Evolutionary conservation across 768 basidiomycete species (phyloP).

Genomic region (Strobilomyces dryophilus): DNA sequence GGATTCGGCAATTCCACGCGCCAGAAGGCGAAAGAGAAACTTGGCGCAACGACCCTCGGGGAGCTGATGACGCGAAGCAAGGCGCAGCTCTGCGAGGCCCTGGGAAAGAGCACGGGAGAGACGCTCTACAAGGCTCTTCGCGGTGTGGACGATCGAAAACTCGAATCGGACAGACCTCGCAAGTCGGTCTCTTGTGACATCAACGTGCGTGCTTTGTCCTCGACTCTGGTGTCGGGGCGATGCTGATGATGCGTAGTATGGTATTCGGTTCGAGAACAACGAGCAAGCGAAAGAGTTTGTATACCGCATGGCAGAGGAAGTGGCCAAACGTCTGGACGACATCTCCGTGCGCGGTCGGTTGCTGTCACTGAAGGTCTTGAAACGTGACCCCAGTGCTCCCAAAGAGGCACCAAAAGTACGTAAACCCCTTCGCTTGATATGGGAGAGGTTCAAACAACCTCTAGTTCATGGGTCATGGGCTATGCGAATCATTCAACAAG

Average conservation of each 20-base stretch:
- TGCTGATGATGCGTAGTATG: conserved; percentile 57
- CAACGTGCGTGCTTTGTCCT: conserved; percentile 57
- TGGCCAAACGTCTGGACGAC: conserved; percentile 64
- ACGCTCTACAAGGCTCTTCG: conserved; percentile 79
- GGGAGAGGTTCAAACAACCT: neutral
- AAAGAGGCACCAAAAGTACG: conserved; percentile 85
- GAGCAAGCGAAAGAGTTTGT: conserved; percentile 81
- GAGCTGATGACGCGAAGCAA: conserved; percentile 65
- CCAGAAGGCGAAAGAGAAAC: conserved; percentile 77
- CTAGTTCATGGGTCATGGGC: conserved; percentile 90
- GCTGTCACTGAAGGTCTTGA: conserved; percentile 86
- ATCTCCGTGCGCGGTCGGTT: conserved; percentile 67
- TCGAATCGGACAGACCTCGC: conserved; percentile 82
- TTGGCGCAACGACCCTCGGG: conserved; percentile 66
- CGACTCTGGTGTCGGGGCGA: neutral
- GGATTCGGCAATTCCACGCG: conserved; percentile 79
- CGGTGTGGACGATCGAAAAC: conserved; percentile 74
- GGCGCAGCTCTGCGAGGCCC: conserved; percentile 56
- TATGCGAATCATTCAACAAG: conserved; percentile 78
- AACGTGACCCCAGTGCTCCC: conserved; percentile 79
- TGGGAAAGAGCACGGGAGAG: conserved; percentile 82
- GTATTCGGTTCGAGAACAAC: conserved; percentile 84
- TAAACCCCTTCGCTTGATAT: neutral
- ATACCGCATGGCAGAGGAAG: conserved; percentile 71
- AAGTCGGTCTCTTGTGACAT: conserved; percentile 94